Base-by-base conservation (phyloP, 208 protist genomes). In the Tritrichomonas foetus region DNA sequence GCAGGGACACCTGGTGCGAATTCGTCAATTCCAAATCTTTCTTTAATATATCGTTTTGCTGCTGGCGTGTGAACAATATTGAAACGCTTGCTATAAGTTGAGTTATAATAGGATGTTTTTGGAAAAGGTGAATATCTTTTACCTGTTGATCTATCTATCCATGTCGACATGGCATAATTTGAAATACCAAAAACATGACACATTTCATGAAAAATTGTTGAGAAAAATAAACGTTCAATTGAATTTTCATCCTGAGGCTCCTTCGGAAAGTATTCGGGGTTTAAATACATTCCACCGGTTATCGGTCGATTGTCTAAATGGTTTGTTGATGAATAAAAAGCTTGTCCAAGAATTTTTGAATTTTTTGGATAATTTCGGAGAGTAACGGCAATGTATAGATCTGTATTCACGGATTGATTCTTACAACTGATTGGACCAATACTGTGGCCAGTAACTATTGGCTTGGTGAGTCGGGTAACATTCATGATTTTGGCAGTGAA, bases 191-290 rank as follows among this genome's bases (percentile, higher is more conserved):
- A 89, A 33, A 89, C 44, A 57, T 89, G 78, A 9, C 41, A 61
- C 25, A 57, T 61, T 57, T 89, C 78, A 47, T 89, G 78, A 27
- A 89, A 89, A 57, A 44, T n/a, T 22, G 78, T 89, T 89, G 47
- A 39, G 30, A 89, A 89, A 36, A 61, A 89, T 39, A 47, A 53
- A 39, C 78, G 39, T 30, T 82, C 39, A 50, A 47, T 14, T n/a
- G 74, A 82, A 27, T 30, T 53, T 50, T 82, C 74, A 50, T 82
- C 27, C 50, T 82, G 74, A n/a, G 74, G 33, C 11, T 20, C 5
- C 16, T 3, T 0, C 14, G 74, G 74, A 30, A 82, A 27, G 3
- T 82, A 47, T 30, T 41, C 20, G 1, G 33, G 20, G 39, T 82
- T 82, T 9, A 82, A 30, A 30, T 82, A 82, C 16, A 82, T 82